These are phyloP conservation scores for Prunus armeniaca DNA, from an alignment of 306 rosid species.

Conservation along the genomic window DNA sequence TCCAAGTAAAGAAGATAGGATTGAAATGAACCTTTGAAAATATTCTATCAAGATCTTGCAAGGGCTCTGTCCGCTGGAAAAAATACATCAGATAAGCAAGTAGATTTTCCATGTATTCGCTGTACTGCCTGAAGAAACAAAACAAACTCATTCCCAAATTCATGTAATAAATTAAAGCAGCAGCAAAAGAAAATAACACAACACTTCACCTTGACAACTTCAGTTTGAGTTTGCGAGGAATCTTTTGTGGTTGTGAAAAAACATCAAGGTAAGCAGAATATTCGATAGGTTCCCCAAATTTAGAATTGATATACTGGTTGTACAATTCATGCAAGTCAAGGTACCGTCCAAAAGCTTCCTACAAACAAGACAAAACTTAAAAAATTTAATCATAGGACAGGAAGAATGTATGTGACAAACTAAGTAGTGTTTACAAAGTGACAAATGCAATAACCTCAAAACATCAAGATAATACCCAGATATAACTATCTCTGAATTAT, in stretches of 20 bases:
- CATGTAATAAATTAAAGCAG: background rate
- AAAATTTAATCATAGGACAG: background rate
- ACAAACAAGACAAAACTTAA: slow-evolving; percentile 7
- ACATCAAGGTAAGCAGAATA: slow-evolving; percentile 82
- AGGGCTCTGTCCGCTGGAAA: slow-evolving; percentile 94
- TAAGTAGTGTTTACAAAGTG: background rate
- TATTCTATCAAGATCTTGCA: slow-evolving; percentile 92
- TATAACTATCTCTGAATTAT: background rate
- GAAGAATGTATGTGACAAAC: background rate
- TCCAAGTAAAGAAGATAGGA: background rate
- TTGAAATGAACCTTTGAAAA: slow-evolving; percentile 58
- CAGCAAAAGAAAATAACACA: background rate
- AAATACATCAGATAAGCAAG: slow-evolving; percentile 66
- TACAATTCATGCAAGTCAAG: slow-evolving; percentile 84
- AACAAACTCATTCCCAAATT: slow-evolving; percentile 1
- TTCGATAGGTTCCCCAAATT: slow-evolving; percentile 92
- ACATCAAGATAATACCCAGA: background rate
- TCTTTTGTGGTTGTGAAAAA: slow-evolving; percentile 68
- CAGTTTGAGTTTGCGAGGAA: slow-evolving; percentile 51
- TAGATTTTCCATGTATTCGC: slow-evolving; percentile 72
- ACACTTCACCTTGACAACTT: slow-evolving; percentile 57
- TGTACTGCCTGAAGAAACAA: slow-evolving; percentile 63
- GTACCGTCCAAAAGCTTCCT: slow-evolving; percentile 93
- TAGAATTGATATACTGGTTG: slow-evolving; percentile 75
- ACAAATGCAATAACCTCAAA: background rate